A percentile compares a stretch with the other conserved stretches of the same genome.
Conservation (phyloP, 768 basidiomycete species). For the Tylopilus sp. region DNA sequence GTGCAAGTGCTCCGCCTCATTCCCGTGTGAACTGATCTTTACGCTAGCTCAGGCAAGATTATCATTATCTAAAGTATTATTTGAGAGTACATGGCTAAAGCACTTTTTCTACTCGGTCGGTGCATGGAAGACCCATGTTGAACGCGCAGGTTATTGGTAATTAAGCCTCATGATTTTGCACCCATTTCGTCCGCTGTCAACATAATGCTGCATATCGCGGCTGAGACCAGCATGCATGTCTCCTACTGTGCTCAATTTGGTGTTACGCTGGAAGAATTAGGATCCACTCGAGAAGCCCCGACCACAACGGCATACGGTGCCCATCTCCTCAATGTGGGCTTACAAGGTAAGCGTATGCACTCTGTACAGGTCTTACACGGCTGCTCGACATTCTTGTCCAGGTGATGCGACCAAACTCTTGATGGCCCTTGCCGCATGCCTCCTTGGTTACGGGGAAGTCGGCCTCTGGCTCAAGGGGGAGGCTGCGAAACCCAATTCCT, state of each 20-base stretch:
- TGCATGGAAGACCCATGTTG: too few relatives aligned
- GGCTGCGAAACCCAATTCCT: too few relatives aligned
- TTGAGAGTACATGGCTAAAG: slow-evolving; percentile 72
- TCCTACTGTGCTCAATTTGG: slow-evolving; percentile 70
- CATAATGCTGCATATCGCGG: slow-evolving; percentile 59
- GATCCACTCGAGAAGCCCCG: slow-evolving; percentile 58
- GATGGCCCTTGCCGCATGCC: too few relatives aligned
- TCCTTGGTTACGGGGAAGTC: slow-evolving; percentile 46
- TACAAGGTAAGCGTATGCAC: slow-evolving; percentile 34
- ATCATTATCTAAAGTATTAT: slow-evolving; percentile 79
- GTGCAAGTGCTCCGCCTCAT: slow-evolving; percentile 14
- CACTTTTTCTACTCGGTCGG: background rate
- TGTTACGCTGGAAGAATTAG: slow-evolving; percentile 57
- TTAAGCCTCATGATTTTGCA: slow-evolving; percentile 66
- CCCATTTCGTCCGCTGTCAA: slow-evolving; percentile 60
- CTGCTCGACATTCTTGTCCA: too few relatives aligned
- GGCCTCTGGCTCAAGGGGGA: too few relatives aligned
- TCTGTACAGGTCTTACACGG: background rate
- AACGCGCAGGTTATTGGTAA: slow-evolving; percentile 58
- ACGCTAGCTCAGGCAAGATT: slow-evolving; percentile 62
- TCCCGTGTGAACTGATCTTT: background rate
- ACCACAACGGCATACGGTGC: slow-evolving; percentile 84
- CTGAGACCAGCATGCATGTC: slow-evolving; percentile 72
- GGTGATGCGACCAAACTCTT: too few relatives aligned
- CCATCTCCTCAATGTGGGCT: slow-evolving; percentile 76